Evolutionary conservation across 805 yeast genomes (phyloP).

Genomic region (Metschnikowia vanudenii): DNA sequence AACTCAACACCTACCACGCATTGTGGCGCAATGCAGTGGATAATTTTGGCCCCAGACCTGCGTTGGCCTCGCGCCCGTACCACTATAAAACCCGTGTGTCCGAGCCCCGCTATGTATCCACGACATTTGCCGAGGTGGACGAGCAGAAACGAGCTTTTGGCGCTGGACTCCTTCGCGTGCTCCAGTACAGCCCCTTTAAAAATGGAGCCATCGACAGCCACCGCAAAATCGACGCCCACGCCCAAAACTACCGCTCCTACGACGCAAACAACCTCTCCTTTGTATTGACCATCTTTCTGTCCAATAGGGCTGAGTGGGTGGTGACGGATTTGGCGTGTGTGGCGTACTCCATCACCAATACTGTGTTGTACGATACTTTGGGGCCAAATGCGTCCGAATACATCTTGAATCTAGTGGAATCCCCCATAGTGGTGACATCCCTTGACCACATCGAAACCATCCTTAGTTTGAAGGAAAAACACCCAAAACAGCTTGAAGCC

Average conservation of each 20-base stretch:
- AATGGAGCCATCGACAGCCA: constrained; percentile 21
- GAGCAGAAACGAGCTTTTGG: constrained; percentile 35
- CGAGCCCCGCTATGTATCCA: constrained; percentile 31
- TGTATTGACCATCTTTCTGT: constrained; percentile 54
- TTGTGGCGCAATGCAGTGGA: constrained; percentile 43
- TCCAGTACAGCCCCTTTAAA: constrained; percentile 23
- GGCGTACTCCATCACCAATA: constrained; percentile 38
- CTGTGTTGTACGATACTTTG: constrained; percentile 34
- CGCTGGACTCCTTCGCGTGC: constrained; percentile 37
- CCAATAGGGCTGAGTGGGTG: constrained; percentile 67
- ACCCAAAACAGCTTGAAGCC: constrained; percentile 17
- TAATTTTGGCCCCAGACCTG: constrained; percentile 35
- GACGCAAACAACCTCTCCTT: constrained; percentile 30
- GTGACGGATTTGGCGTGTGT: constrained; percentile 67
- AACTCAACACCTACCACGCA: constrained; percentile 44
- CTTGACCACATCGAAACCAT: constrained; percentile 11
- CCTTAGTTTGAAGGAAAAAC: constrained; percentile 11
- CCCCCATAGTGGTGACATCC: constrained; percentile 52
- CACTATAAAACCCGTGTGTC: constrained; percentile 28
- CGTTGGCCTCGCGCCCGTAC: constrained; percentile 46
- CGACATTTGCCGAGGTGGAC: constrained; percentile 31
- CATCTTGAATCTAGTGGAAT: constrained; percentile 58
- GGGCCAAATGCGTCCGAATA: constrained; percentile 59
- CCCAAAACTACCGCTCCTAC: constrained; percentile 11
- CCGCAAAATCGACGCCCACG: constrained; percentile 24